Conservation (phyloP, 768 basidiomycete genomes). For the Pleurotus eryngii region DNA sequence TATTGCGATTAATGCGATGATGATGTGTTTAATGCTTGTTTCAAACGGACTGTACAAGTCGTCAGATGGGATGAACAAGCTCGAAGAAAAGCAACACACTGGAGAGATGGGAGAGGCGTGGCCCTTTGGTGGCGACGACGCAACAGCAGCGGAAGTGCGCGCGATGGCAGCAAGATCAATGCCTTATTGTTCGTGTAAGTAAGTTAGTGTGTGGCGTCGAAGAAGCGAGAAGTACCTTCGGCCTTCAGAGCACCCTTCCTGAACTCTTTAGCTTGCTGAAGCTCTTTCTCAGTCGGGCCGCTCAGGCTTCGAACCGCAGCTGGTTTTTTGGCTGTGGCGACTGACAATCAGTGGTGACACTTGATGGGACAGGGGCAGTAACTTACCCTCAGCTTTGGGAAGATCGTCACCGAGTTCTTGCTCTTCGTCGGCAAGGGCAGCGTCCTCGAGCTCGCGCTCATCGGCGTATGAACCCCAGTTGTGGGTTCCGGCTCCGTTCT, state of each 20-base stretch:
- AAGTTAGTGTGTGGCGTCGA: background rate
- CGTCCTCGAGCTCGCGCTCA: conserved; percentile 58
- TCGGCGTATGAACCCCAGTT: conserved; percentile 80
- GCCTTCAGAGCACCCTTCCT: conserved; percentile 72
- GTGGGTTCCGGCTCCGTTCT: conserved; percentile 76
- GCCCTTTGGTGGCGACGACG: conserved; percentile 41
- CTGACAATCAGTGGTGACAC: background rate
- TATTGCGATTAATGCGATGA: too few species aligned
- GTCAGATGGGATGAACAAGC: background rate
- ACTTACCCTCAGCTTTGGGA: conserved; percentile 12
- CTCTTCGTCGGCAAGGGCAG: conserved; percentile 56
- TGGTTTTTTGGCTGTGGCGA: conserved; percentile 22
- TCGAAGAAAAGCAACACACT: background rate
- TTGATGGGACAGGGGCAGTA: background rate
- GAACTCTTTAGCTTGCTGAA: conserved; percentile 59
- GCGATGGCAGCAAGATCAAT: conserved; percentile 77
- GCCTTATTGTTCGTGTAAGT: conserved; percentile 18
- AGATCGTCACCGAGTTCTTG: conserved; percentile 36
- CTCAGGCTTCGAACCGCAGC: conserved; percentile 34
- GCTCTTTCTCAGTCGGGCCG: conserved; percentile 60
- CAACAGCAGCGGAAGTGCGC: conserved; percentile 73
- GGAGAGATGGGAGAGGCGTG: background rate
- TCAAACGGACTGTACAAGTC: background rate
- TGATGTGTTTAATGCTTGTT: background rate
- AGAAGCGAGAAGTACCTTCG: conserved; percentile 35